Evolutionary conservation across 2,329 filamentous ascomycete genomes (phyloP), one percentile per base, ranked within the genome.

Genomic region (Lachnellula cervina): DNA sequence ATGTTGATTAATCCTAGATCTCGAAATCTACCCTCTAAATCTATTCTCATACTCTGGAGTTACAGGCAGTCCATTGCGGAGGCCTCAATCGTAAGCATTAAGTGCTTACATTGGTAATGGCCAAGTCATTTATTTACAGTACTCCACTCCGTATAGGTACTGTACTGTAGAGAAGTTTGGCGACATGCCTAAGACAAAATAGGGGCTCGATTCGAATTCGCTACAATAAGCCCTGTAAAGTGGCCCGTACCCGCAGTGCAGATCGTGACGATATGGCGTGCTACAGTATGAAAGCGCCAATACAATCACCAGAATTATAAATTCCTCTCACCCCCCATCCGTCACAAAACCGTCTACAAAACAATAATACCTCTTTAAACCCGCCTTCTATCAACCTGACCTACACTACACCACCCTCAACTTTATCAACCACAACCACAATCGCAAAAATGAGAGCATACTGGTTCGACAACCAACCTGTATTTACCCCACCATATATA

Each of bases 401-500:
- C 37, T 38, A 1, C 44, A 28, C 44, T n/a, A 46, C 21, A 25
- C 19, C 23, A 4, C 19, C 5, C 21, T 13, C 21, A 25, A 16
- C 14, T 21, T 11, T 14, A 17, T 14, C 13, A 16, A 28, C 17
- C 17, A 52, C 49, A 49, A 46, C n/a, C n/a, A n/a, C n/a, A n/a
- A n/a, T 44, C 19, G 37, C 34, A 64, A 80, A 62, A 54, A 88
- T 88, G 85, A 85, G 78, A 70, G 85, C 85, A 60, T 88, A 88
- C 74, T 88, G 81, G 80, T 88, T 78, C 71, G 85, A 88, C 71
- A 87, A 88, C 71, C 71, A 78, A 61, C 76, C 79, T 52, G 83
- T 86, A 78, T 35, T 47, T 44, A 42, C 45, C 44, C 45, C 45
- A 40, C 44, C 28, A 45, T 32, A 9, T 32, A 52, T n/a, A n/a